Evolutionary conservation across 1,284 basidiomycete genomes (phyloP).

Genomic region (Puccinia coronata): DNA sequence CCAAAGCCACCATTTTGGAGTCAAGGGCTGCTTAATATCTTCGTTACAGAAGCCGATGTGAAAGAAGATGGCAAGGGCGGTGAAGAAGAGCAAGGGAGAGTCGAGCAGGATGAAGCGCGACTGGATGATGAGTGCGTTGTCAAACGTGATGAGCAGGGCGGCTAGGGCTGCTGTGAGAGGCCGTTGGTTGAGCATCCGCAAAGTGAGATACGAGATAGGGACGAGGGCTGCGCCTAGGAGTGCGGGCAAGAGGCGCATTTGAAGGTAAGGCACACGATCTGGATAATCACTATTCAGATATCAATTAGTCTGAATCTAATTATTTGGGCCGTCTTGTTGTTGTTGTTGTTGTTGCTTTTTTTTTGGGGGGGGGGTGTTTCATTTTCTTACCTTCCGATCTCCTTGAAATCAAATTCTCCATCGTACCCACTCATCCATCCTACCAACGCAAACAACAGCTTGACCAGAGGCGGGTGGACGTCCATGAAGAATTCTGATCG

Average conservation of each 20-base stretch:
- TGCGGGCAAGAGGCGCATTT: conserved; percentile 91
- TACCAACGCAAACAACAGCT: conserved; percentile 87
- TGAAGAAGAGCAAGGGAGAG: conserved; percentile 96
- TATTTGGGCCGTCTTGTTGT: too few species aligned
- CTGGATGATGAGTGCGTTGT: conserved; percentile 93
- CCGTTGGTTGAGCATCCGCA: conserved; percentile 85
- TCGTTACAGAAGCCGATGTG: conserved; percentile 74
- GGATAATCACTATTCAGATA: conserved; percentile 21
- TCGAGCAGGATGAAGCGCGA: conserved; percentile 96
- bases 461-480: conserved; percentile 95
- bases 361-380: too few species aligned
- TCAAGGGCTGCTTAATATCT: conserved; percentile 68
- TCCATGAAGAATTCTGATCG: conserved; percentile 89
- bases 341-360: too few species aligned
- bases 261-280: conserved; percentile 81
- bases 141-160: conserved; percentile 87
- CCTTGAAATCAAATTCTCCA: conserved; percentile 93
- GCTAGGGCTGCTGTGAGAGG: conserved; percentile 87
- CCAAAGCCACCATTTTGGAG: conserved; percentile 86
- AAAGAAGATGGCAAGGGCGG: conserved; percentile 79
- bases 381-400: conserved; percentile 91
- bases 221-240: conserved; percentile 84
- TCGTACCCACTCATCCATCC: conserved; percentile 87
- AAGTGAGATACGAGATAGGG: conserved; percentile 87
- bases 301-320: too few species aligned